phyloP scores from a whole-genome alignment of 257 asterid genomes.

The Fraxinus americana region DNA sequence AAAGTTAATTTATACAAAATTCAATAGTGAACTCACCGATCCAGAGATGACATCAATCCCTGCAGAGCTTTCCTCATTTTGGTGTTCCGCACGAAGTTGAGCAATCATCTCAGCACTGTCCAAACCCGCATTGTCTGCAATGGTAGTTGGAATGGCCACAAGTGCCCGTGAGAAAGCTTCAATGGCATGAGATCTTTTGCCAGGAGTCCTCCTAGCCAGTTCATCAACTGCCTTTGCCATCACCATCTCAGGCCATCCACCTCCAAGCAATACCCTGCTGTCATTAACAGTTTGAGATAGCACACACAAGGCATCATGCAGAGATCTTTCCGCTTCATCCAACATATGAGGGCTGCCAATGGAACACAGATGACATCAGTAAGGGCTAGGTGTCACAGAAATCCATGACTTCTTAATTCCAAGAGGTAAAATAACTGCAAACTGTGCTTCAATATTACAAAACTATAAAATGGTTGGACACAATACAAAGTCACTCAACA shows the following conservation, averaged over 20 bases:
- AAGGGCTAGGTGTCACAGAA: not conserved
- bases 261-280: constrained; percentile 82
- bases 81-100: constrained; percentile 93
- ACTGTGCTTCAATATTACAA: no score
- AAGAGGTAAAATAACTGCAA: not conserved
- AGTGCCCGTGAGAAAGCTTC: constrained; percentile 93
- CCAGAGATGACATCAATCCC: constrained; percentile 94
- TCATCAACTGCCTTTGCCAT: constrained; percentile 96
- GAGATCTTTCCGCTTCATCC: constrained; percentile 93
- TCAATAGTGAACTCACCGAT: constrained; percentile 51
- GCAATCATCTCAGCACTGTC: constrained; percentile 89
- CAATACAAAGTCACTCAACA: no score
- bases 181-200: constrained; percentile 84
- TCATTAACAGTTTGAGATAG: constrained; percentile 89
- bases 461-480: not conserved
- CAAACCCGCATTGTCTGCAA: constrained; percentile 91
- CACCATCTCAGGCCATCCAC: constrained; percentile 97
- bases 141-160: constrained; percentile 78
- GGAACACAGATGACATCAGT: not conserved
- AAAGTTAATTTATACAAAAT: not conserved
- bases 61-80: constrained; percentile 67
- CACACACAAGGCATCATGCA: constrained; percentile 92
- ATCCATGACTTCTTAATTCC: not conserved
- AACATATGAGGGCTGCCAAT: constrained; percentile 74
- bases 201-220: constrained; percentile 85